Evolutionary conservation across 352 stramenopile genomes (phyloP).

Genomic region (Globisporangium mamillatum): DNA sequence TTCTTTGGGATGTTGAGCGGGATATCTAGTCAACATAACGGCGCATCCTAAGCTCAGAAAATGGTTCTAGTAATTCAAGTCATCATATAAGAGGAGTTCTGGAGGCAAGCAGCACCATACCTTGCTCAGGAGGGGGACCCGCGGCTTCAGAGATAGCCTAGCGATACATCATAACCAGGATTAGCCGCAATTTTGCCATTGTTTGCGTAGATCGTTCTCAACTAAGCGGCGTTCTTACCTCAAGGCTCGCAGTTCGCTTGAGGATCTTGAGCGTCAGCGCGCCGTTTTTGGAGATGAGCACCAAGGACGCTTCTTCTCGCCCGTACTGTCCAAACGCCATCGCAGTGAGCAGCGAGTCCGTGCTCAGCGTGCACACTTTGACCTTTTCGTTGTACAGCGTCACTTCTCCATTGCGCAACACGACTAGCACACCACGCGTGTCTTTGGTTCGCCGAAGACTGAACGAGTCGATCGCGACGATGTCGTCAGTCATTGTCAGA

Average conservation of each 20-base stretch:
- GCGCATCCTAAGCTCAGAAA: neutral
- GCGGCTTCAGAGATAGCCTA: slow-evolving; percentile 59
- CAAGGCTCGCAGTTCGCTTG: slow-evolving; percentile 79
- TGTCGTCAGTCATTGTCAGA: slow-evolving; percentile 77
- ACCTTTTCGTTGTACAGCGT: slow-evolving; percentile 89
- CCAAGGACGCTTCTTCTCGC: slow-evolving; percentile 83
- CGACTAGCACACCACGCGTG: slow-evolving; percentile 78
- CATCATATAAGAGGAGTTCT: neutral
- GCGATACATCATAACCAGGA: neutral
- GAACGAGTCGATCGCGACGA: slow-evolving; percentile 80
- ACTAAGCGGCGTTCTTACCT: slow-evolving; percentile 20
- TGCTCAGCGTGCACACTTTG: slow-evolving; percentile 68
- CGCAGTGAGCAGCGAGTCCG: slow-evolving; percentile 66
- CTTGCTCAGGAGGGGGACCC: slow-evolving; percentile 84
- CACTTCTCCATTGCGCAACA: slow-evolving; percentile 81
- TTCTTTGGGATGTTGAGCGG: slow-evolving; percentile 92
- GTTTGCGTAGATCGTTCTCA: neutral
- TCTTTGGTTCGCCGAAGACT: slow-evolving; percentile 71
- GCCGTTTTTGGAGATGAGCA: slow-evolving; percentile 77
- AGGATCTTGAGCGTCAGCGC: slow-evolving; percentile 88
- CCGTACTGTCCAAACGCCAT: slow-evolving; percentile 88
- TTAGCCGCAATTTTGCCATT: neutral
- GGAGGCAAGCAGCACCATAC: slow-evolving; percentile 9
- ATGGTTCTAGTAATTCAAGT: neutral
- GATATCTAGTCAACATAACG: slow-evolving; percentile 49